These are phyloP conservation scores for Fusarium caatingaense DNA, from an alignment of 2,329 filamentous ascomycete species.

Conservation along the genomic window DNA sequence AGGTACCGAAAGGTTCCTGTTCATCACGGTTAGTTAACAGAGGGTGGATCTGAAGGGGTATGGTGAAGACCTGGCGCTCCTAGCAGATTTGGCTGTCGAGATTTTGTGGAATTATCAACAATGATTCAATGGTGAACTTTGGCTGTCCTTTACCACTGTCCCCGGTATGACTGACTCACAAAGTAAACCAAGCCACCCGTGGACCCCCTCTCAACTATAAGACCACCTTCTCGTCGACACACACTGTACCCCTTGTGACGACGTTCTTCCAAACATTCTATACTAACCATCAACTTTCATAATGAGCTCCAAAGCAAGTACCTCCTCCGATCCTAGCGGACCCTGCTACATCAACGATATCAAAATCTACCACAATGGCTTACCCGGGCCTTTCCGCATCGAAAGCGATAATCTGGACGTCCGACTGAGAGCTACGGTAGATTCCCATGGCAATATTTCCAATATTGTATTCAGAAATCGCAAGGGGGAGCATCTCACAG, in stretches of 20 bases:
- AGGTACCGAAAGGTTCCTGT: slow-evolving; percentile 53
- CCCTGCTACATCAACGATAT: not conserved
- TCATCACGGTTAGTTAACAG: not conserved
- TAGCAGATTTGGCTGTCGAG: not conserved
- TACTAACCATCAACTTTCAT: too few relatives aligned
- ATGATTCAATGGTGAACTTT: not conserved
- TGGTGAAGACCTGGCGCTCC: not conserved
- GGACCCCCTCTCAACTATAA: not conserved
- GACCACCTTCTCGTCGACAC: not conserved
- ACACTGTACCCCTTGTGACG: too few relatives aligned
- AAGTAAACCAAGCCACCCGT: not conserved
- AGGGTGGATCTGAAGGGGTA: not conserved
- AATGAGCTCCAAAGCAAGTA: not conserved
- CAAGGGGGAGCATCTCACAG: not conserved
- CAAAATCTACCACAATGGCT: not conserved
- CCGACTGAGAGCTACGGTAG: not conserved
- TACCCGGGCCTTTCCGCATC: not conserved
- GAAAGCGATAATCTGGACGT: not conserved
- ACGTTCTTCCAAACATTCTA: too few relatives aligned
- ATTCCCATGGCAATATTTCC: not conserved
- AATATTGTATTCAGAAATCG: not conserved
- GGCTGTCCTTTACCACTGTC: not conserved
- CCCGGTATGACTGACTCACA: not conserved
- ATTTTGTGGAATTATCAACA: accelerated
- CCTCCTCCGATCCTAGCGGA: too few relatives aligned